Conservation (phyloP, 108 stramenopile species). For the Nannochloropsis salina region DNA sequence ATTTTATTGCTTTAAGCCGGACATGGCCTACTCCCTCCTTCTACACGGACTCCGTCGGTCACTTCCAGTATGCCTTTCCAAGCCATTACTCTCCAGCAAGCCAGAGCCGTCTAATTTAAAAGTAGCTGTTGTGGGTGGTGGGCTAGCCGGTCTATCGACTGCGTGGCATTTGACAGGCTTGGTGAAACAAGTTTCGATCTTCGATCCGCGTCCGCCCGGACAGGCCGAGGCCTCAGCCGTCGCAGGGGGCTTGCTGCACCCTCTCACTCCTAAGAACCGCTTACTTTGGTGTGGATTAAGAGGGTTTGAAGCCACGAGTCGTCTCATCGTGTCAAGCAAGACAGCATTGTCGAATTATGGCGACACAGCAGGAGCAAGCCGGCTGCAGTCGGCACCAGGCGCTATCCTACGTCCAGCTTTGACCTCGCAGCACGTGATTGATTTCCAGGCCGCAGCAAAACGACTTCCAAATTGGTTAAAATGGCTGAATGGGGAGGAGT, state of each 20-base stretch:
- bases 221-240: constrained; percentile 44
- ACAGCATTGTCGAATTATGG: constrained; percentile 10
- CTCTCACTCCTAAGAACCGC: constrained; percentile 43
- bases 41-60: too few relatives aligned
- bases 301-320: constrained; percentile 38
- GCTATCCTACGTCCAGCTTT: constrained; percentile 18
- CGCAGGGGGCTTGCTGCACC: constrained; percentile 47
- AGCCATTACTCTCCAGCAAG: background rate
- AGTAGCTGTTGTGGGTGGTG: constrained; percentile 32
- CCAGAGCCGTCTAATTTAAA: background rate
- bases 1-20: too few relatives aligned
- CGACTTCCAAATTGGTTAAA: background rate
- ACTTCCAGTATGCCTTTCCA: background rate
- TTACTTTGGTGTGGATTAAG: constrained; percentile 44
- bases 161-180: constrained; percentile 38
- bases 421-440: background rate
- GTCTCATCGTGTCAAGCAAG: constrained; percentile 39
- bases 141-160: constrained; percentile 42
- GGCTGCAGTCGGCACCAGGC: background rate
- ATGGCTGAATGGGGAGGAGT: constrained; percentile 7
- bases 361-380: background rate
- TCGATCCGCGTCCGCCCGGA: constrained; percentile 37
- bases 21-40: too few relatives aligned
- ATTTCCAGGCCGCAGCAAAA: background rate
- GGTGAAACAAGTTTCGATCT: constrained; percentile 39